A percentile compares a stretch with the other conserved stretches of the same genome.
phyloP scores from a whole-genome alignment of 805 yeast species.

The Limtongia smithiae region DNA sequence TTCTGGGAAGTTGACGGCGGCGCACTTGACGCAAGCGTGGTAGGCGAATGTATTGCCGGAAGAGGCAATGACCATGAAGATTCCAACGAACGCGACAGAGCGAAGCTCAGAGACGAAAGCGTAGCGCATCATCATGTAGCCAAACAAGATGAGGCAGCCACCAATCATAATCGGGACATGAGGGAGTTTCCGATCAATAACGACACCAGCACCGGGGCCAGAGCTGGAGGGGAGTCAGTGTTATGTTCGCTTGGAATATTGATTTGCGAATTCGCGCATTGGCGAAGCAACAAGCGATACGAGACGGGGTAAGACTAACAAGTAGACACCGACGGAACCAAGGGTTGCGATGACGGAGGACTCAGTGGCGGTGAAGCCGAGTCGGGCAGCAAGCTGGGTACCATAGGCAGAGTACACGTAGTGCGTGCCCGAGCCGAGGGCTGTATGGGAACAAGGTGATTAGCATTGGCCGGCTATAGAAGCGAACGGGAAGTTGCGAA shows the following conservation, averaged over 20 bases:
- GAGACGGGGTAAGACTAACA: constrained; percentile 33
- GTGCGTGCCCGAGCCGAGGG: constrained; percentile 54
- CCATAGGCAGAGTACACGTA: constrained; percentile 74
- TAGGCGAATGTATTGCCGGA: constrained; percentile 64
- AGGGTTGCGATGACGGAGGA: constrained; percentile 61
- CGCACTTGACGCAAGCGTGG: constrained; percentile 65
- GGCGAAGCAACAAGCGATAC: too few species aligned
- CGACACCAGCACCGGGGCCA: constrained; percentile 65
- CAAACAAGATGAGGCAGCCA: constrained; percentile 43
- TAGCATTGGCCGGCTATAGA: too few species aligned
- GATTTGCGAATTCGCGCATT: too few species aligned
- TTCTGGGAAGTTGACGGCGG: constrained; percentile 65
- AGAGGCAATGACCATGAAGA: constrained; percentile 56
- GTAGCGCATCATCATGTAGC: constrained; percentile 53
- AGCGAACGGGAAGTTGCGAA: too few species aligned
- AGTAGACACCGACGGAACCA: constrained; percentile 62
- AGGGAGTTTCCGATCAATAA: constrained; percentile 64
- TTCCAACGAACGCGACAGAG: constrained; percentile 42
- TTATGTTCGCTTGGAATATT: too few species aligned
- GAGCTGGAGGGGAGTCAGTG: too few species aligned
- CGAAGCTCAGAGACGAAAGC: constrained; percentile 46
- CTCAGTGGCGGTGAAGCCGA: constrained; percentile 58
- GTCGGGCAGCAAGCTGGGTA: constrained; percentile 63
- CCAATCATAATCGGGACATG: constrained; percentile 48
- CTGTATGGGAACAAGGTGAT: constrained; percentile 10